Conservation (phyloP, 1,139 yeast genomes). For the Geotrichum fermentans region DNA sequence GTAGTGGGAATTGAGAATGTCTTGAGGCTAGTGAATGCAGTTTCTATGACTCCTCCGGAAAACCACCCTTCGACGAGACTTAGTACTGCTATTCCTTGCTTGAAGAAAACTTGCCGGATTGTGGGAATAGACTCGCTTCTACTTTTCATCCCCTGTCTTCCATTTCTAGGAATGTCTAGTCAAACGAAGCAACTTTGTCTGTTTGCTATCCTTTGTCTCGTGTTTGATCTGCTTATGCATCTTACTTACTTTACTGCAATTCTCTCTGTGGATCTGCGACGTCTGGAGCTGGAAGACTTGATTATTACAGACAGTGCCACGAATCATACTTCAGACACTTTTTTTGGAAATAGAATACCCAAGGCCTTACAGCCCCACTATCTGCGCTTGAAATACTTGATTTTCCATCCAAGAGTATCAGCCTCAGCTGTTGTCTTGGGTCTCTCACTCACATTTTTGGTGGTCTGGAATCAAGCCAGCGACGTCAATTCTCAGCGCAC, state of each 20-base stretch:
- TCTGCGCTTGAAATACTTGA: slow-evolving; percentile 9
- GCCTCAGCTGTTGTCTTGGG: slow-evolving; percentile 12
- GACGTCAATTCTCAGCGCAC: slow-evolving; percentile 4
- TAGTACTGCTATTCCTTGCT: slow-evolving; percentile 38
- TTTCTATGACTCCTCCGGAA: slow-evolving; percentile 44
- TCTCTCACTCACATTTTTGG: slow-evolving; percentile 3
- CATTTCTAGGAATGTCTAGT: slow-evolving; percentile 27
- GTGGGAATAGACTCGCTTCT: slow-evolving; percentile 31
- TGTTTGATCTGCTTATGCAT: slow-evolving; percentile 56
- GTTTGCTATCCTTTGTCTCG: slow-evolving; percentile 43
- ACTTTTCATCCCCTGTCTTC: slow-evolving; percentile 26
- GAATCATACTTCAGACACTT: not conserved
- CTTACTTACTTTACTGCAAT: slow-evolving; percentile 61
- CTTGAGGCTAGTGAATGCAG: slow-evolving; percentile 42
- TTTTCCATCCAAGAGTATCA: slow-evolving; percentile 18
- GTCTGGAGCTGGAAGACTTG: slow-evolving; percentile 57
- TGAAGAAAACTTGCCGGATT: slow-evolving; percentile 37
- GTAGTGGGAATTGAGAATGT: slow-evolving; percentile 45
- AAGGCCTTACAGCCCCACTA: slow-evolving; percentile 8
- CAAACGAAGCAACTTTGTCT: slow-evolving; percentile 41
- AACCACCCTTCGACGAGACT: slow-evolving; percentile 39
- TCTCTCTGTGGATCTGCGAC: slow-evolving; percentile 59
- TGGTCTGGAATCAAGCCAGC: slow-evolving; percentile 11
- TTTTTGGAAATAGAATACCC: slow-evolving; percentile 5
- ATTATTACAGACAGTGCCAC: slow-evolving; percentile 6